Conservation (phyloP, 305 asterid species). For the Withania somnifera region DNA sequence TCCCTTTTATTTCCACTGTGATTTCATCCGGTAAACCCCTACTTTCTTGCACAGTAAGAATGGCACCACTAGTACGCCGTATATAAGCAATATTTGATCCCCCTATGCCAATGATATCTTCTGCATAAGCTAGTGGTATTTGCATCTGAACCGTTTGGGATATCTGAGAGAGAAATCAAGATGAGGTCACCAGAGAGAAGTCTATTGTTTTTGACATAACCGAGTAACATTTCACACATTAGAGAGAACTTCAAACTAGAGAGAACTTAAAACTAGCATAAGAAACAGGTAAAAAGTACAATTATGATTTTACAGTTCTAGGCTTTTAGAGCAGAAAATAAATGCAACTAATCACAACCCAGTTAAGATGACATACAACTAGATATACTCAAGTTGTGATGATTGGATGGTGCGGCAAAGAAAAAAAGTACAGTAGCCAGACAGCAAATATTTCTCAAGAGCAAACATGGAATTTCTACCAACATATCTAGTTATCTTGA, state of each 20-base stretch:
- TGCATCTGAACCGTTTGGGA: slow-evolving; percentile 69
- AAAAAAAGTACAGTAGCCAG: not conserved
- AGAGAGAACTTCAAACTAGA: too few relatives aligned
- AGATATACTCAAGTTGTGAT: not conserved
- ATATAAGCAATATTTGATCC: slow-evolving; percentile 12
- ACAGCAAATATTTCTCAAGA: too few relatives aligned
- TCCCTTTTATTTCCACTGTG: slow-evolving; percentile 12
- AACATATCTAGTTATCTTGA: not conserved
- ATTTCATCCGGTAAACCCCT: slow-evolving; percentile 14
- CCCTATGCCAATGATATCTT: slow-evolving; percentile 14
- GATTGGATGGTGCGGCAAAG: not conserved
- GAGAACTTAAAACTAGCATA: not conserved
- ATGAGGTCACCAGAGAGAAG: not conserved
- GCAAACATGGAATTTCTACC: not conserved
- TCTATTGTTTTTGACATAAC: not conserved
- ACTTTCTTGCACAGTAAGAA: slow-evolving; percentile 15
- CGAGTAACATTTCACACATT: not conserved
- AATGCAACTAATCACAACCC: not conserved
- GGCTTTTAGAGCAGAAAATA: not conserved
- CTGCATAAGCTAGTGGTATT: slow-evolving; percentile 14
- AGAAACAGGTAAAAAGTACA: too few relatives aligned
- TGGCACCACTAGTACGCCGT: slow-evolving; percentile 13
- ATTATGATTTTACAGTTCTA: too few relatives aligned
- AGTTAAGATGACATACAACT: not conserved
- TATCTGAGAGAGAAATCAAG: slow-evolving; percentile 27